Conservation (phyloP, 768 basidiomycete genomes). For the Leucocoprinus leucothites region DNA sequence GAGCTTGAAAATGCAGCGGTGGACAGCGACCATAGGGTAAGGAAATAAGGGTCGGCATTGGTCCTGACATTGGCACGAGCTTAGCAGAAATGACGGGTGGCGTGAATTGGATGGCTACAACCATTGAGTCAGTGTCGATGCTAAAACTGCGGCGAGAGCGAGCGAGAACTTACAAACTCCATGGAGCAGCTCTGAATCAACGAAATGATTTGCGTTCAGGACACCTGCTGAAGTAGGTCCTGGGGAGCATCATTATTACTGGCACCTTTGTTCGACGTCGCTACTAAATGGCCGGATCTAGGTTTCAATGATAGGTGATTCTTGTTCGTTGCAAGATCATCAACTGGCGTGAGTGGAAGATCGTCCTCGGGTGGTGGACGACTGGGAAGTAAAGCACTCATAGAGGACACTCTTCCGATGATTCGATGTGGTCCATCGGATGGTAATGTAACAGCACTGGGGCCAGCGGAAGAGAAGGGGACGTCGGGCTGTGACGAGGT, state of each 20-base stretch:
- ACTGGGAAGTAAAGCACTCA: constrained; percentile 3
- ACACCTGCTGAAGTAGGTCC: constrained; percentile 11
- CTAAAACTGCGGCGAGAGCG: background rate
- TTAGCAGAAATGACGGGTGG: constrained; percentile 50
- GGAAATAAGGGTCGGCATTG: constrained; percentile 72
- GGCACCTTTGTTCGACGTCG: background rate
- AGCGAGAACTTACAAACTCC: constrained; percentile 57
- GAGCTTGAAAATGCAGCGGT: constrained; percentile 69
- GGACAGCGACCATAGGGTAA: constrained; percentile 68
- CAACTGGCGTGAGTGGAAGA: background rate
- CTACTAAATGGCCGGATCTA: background rate
- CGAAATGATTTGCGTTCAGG: constrained; percentile 45
- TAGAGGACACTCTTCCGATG: constrained; percentile 8
- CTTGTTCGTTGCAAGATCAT: background rate
- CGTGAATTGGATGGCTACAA: constrained; percentile 64
- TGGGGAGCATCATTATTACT: background rate
- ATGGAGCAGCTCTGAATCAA: constrained; percentile 53
- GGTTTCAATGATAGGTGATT: background rate
- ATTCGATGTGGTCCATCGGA: constrained; percentile 5
- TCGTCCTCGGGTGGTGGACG: background rate
- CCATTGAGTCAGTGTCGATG: constrained; percentile 5
- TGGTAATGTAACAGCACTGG: background rate
- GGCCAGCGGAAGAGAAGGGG: background rate
- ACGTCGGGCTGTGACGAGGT: background rate
- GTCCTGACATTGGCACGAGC: constrained; percentile 43